A percentile compares a stretch with the other conserved stretches of the same genome.
Conservation (phyloP, 2,329 filamentous ascomycete species). For the Ascochyta koolunga region DNA sequence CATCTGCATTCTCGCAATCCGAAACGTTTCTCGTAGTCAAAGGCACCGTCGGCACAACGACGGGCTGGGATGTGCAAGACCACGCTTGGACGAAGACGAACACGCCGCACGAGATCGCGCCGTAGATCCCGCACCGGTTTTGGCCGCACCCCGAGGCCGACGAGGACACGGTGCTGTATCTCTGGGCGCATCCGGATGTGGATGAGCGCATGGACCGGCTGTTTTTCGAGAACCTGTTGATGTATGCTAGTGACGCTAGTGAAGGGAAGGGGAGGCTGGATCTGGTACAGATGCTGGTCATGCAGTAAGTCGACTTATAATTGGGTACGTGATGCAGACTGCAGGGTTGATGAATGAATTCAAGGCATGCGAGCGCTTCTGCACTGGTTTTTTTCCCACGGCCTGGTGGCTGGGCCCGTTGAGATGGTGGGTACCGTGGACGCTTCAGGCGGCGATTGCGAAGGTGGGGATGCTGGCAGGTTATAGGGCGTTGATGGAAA, state of each 20-base stretch:
- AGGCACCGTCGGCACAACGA: constrained; percentile 18
- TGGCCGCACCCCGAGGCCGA: constrained; percentile 15
- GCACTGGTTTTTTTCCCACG: constrained; percentile 23
- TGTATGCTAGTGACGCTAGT: constrained; percentile 18
- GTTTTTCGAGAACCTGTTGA: constrained; percentile 23
- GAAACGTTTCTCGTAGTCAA: constrained; percentile 18
- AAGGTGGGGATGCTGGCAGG: constrained; percentile 15
- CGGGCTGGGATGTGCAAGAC: constrained; percentile 13
- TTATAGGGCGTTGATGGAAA: constrained; percentile 21
- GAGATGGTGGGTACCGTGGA: constrained; percentile 27
- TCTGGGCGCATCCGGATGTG: constrained; percentile 24
- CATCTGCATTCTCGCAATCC: constrained; percentile 27
- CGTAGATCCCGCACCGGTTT: constrained; percentile 22
- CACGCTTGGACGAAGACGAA: constrained; percentile 5
- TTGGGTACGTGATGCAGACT: background rate
- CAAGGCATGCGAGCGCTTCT: constrained; percentile 23
- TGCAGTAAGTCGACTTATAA: constrained; percentile 15
- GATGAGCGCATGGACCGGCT: constrained; percentile 22
- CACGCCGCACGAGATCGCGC: constrained; percentile 7
- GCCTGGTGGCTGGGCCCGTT: constrained; percentile 24
- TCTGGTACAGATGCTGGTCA: constrained; percentile 21
- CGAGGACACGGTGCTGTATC: constrained; percentile 17
- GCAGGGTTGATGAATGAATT: background rate
- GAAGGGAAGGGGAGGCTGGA: constrained; percentile 21
- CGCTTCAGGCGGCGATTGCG: constrained; percentile 18